Conservation (phyloP, 2,329 filamentous ascomycete species). For the Hymenoscyphus repandus region DNA sequence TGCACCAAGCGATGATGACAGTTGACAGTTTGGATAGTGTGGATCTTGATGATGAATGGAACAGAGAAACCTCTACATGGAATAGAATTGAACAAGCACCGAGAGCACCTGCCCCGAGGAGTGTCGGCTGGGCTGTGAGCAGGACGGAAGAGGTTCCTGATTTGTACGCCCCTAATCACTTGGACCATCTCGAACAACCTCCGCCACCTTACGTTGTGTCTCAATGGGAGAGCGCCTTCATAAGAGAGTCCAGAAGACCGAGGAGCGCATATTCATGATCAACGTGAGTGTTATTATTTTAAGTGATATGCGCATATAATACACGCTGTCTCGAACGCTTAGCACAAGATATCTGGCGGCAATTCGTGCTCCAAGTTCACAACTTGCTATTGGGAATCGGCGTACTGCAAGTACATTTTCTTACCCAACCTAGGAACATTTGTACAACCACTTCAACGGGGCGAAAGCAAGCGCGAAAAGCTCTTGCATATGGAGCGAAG, state of each 20-base stretch:
- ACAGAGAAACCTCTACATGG: constrained; percentile 21
- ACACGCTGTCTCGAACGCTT: background rate
- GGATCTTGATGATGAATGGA: constrained; percentile 20
- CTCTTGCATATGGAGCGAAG: no score
- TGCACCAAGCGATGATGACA: constrained; percentile 32
- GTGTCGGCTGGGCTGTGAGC: constrained; percentile 30
- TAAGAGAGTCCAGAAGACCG: background rate
- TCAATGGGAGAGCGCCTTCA: constrained; percentile 20
- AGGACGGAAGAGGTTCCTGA: constrained; percentile 17
- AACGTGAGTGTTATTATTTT: background rate
- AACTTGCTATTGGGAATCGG: no score
- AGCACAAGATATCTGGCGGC: background rate
- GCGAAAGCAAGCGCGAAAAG: no score
- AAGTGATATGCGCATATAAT: background rate
- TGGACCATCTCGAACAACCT: background rate
- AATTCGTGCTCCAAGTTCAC: background rate
- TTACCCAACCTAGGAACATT: no score
- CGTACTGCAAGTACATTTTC: no score
- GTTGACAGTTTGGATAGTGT: constrained; percentile 24
- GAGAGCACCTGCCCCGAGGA: constrained; percentile 18
- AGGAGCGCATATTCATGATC: constrained; percentile 1
- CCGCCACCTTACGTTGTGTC: constrained; percentile 28
- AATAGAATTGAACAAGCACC: constrained; percentile 23
- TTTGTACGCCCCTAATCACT: background rate
- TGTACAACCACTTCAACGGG: no score